Percentiles rank a stretch among this genome's conserved stretches.
Evolutionary conservation across 1,139 yeast genomes (phyloP).

Genomic region (Meyerozyma guilliermondii): DNA sequence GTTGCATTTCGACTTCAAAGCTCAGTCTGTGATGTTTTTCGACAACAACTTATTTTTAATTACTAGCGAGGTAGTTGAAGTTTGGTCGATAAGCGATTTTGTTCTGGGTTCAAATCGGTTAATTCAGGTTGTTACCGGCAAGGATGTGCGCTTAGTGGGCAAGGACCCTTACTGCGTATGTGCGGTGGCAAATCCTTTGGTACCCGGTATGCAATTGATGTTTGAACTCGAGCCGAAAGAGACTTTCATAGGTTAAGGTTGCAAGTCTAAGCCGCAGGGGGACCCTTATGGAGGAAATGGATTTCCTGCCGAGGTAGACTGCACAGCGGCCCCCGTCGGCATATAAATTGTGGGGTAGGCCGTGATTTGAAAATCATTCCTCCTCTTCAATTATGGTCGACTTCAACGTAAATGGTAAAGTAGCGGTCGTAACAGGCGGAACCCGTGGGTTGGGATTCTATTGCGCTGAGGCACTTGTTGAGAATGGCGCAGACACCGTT

Average conservation of each 20-base stretch:
- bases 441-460: constrained; percentile 70
- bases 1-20: constrained; percentile 59
- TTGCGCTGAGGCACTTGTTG: constrained; percentile 62
- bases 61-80: constrained; percentile 67
- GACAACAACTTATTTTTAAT: constrained; percentile 59
- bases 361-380: background rate
- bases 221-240: constrained; percentile 15
- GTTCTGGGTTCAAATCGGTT: constrained; percentile 47
- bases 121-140: constrained; percentile 72
- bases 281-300: background rate
- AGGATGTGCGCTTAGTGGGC: constrained; percentile 48
- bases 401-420: constrained; percentile 54
- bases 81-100: constrained; percentile 56
- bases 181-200: constrained; percentile 66
- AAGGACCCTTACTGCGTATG: constrained; percentile 42
- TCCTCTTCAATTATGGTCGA: constrained; percentile 30
- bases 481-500: constrained; percentile 60
- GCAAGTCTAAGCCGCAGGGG: background rate
- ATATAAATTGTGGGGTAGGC: background rate
- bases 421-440: constrained; percentile 76
- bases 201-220: constrained; percentile 59
- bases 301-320: background rate
- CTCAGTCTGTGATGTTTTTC: constrained; percentile 49
- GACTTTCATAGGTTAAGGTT: background rate
- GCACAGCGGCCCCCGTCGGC: background rate